Conservation (phyloP, 139 green algal species). For the Tetraselmis chui region DNA sequence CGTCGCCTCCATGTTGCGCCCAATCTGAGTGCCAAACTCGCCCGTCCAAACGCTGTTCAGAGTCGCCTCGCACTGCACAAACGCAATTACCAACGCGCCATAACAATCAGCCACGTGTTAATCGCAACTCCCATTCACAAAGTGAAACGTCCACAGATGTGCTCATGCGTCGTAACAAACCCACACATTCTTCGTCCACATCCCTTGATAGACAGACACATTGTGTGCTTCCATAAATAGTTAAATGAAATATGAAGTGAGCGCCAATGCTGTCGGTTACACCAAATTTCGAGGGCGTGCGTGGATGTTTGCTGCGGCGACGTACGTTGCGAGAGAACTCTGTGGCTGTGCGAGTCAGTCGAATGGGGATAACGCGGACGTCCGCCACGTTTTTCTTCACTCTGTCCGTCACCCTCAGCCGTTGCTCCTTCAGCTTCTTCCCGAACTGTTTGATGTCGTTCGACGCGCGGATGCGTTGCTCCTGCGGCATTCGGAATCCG, state of each 20-base stretch:
- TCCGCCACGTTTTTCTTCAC: constrained; percentile 41
- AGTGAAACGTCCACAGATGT: too few relatives aligned
- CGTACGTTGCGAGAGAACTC: neutral
- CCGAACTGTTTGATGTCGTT: constrained; percentile 55
- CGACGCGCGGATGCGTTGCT: constrained; percentile 62
- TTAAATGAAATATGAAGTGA: too few relatives aligned
- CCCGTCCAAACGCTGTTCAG: neutral
- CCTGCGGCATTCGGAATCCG: too few relatives aligned
- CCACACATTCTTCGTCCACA: too few relatives aligned
- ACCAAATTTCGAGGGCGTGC: too few relatives aligned
- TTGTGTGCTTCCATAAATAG: too few relatives aligned
- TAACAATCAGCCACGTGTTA: too few relatives aligned
- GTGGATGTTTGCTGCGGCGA: neutral
- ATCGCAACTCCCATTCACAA: too few relatives aligned
- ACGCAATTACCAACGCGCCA: too few relatives aligned
- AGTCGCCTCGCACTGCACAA: neutral
- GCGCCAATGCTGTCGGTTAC: too few relatives aligned
- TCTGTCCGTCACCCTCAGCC: constrained; percentile 44
- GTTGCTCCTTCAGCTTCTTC: constrained; percentile 50
- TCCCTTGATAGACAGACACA: too few relatives aligned
- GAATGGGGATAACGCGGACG: constrained; percentile 22
- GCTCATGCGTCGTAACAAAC: too few relatives aligned
- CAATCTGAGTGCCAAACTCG: neutral
- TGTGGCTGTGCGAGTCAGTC: neutral
- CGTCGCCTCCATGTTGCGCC: neutral